Percentiles rank a stretch among this genome's conserved stretches.
phyloP scores from a whole-genome alignment of 192 early-diverging fungal genomes.

The Coemansia sp. region DNA sequence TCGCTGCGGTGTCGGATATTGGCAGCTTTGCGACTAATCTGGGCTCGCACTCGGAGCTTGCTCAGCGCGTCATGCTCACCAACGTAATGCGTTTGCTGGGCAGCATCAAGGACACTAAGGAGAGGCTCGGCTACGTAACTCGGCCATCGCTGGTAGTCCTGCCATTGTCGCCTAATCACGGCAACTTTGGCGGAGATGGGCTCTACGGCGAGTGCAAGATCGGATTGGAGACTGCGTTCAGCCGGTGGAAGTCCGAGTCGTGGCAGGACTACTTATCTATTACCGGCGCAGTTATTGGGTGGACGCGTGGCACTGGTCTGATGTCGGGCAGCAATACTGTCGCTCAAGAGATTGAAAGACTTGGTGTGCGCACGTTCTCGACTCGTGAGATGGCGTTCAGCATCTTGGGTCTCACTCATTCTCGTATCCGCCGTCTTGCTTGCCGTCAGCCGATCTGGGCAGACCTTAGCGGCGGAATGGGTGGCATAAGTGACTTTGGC shows the following conservation, averaged over 20 bases:
- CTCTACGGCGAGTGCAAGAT: conserved; percentile 95
- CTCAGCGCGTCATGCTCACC: conserved; percentile 92
- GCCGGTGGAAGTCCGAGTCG: conserved; percentile 86
- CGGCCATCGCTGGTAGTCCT: conserved; percentile 85
- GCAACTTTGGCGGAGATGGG: conserved; percentile 89
- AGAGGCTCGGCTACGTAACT: conserved; percentile 68
- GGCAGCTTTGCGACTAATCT: conserved; percentile 84
- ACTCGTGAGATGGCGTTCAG: conserved; percentile 95
- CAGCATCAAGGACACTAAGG: conserved; percentile 81
- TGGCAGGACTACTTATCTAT: conserved; percentile 88
- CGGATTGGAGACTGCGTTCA: conserved; percentile 86
- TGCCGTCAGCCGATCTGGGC: conserved; percentile 82
- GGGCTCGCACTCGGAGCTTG: conserved; percentile 85
- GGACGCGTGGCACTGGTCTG: conserved; percentile 95
- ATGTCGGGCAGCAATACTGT: conserved; percentile 86
- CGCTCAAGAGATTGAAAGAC: conserved; percentile 85
- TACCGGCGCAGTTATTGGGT: conserved; percentile 92
- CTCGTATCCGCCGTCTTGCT: conserved; percentile 55
- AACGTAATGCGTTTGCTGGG: conserved; percentile 88
- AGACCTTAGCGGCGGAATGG: conserved; percentile 83
- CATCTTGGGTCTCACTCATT: conserved; percentile 78
- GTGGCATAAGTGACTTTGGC: conserved; percentile 55
- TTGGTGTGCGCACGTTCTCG: conserved; percentile 90
- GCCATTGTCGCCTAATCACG: conserved; percentile 96
- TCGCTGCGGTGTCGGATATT: conserved; percentile 89